phyloP scores from a whole-genome alignment of 495 filamentous ascomycete species.

The Xylaria venustula region DNA sequence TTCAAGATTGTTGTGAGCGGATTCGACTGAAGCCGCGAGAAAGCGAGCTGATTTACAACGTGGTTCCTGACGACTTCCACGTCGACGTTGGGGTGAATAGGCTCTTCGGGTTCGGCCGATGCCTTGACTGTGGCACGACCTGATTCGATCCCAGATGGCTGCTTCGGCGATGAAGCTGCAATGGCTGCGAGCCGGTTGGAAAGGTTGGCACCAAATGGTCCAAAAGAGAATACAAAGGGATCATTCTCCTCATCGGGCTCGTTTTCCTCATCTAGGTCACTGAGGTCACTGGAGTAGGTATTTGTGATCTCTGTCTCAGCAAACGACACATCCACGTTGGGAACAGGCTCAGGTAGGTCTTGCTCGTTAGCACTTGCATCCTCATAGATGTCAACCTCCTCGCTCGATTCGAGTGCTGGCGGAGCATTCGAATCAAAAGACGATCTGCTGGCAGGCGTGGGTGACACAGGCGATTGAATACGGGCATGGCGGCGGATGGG shows the following conservation, averaged over 20 bases:
- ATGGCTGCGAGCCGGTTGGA: slow-evolving; percentile 76
- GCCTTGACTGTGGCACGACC: slow-evolving; percentile 25
- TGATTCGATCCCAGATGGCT: slow-evolving; percentile 31
- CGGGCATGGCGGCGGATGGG: slow-evolving; percentile 63
- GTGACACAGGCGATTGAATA: slow-evolving; percentile 69
- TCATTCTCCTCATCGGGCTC: slow-evolving; percentile 92
- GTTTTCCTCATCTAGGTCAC: slow-evolving; percentile 64
- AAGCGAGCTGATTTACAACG: slow-evolving; percentile 92
- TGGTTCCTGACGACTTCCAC: slow-evolving; percentile 63
- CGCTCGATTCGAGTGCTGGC: slow-evolving; percentile 27
- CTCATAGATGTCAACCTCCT: slow-evolving; percentile 56
- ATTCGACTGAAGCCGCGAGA: slow-evolving; percentile 88
- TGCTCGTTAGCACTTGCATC: slow-evolving; percentile 51
- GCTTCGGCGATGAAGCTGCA: slow-evolving; percentile 57
- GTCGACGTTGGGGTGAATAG: slow-evolving; percentile 17
- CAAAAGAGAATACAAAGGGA: slow-evolving; percentile 85
- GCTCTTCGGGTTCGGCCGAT: slow-evolving; percentile 26
- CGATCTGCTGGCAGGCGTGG: slow-evolving; percentile 57
- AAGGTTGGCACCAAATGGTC: slow-evolving; percentile 80
- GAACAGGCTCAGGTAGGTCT: slow-evolving; percentile 26
- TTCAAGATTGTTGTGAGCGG: slow-evolving; percentile 84
- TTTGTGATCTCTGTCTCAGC: slow-evolving; percentile 36
- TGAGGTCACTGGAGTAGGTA: slow-evolving; percentile 58
- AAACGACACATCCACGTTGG: slow-evolving; percentile 24
- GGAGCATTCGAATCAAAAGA: slow-evolving; percentile 31